These are phyloP conservation scores for Leccinum griseonigrum DNA, from an alignment of 1,284 basidiomycete species.

Conservation along the genomic window DNA sequence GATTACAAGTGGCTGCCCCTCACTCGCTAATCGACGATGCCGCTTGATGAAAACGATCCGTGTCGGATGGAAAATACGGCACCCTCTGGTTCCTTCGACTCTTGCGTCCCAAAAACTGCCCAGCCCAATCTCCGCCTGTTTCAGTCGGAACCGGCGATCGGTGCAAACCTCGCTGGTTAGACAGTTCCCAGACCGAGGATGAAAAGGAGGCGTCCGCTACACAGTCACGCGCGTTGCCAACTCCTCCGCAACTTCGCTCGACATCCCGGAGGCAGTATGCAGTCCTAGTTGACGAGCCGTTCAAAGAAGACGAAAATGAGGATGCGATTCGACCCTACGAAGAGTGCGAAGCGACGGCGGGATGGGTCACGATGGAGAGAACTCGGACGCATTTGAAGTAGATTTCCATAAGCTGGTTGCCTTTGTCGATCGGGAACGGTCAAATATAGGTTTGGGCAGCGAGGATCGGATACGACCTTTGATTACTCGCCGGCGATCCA, in stretches of 20 bases:
- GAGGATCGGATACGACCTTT: slow-evolving; percentile 26
- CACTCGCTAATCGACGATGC: slow-evolving; percentile 37
- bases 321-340: slow-evolving; percentile 42
- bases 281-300: slow-evolving; percentile 35
- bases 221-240: slow-evolving; percentile 41
- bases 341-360: slow-evolving; percentile 62
- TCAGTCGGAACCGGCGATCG: slow-evolving; percentile 40
- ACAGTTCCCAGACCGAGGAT: slow-evolving; percentile 36
- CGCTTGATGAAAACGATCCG: slow-evolving; percentile 39
- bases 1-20: slow-evolving; percentile 41
- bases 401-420: slow-evolving; percentile 37
- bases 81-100: slow-evolving; percentile 16
- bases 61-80: slow-evolving; percentile 46
- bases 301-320: slow-evolving; percentile 35
- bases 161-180: slow-evolving; percentile 40
- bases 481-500: slow-evolving; percentile 49
- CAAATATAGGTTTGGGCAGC: slow-evolving; percentile 19
- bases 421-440: slow-evolving; percentile 25
- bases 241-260: slow-evolving; percentile 37
- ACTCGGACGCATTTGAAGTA: slow-evolving; percentile 49
- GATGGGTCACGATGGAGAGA: slow-evolving; percentile 34
- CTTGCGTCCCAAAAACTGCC: slow-evolving; percentile 34
- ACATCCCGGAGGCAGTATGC: slow-evolving; percentile 36
- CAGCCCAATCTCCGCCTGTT: slow-evolving; percentile 37
- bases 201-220: slow-evolving; percentile 43